Evolutionary conservation across 345 rosid genomes (phyloP).

Genomic region (Lumnitzera racemosa): DNA sequence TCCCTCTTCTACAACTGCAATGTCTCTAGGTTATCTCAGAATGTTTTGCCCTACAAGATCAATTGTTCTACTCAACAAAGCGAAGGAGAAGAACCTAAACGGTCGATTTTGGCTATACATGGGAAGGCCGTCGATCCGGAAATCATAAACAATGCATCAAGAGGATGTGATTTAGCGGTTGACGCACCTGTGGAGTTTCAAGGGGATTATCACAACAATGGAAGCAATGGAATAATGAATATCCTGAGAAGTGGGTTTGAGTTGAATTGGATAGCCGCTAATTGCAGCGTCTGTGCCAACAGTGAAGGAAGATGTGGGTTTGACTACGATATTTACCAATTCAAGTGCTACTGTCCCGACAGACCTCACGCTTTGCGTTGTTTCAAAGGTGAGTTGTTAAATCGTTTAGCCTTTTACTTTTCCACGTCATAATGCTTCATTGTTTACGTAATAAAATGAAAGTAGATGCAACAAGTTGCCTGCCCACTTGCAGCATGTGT

Average conservation of each 20-base stretch:
- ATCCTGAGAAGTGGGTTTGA: slow-evolving; percentile 25
- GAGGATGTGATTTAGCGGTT: slow-evolving; percentile 12
- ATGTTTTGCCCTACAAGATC: slow-evolving; percentile 8
- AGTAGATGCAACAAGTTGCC: too few relatives aligned
- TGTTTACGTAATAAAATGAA: too few relatives aligned
- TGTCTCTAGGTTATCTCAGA: background rate
- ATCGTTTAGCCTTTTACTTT: background rate
- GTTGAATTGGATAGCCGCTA: slow-evolving; percentile 37
- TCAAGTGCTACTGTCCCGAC: slow-evolving; percentile 48
- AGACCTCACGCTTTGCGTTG: slow-evolving; percentile 32
- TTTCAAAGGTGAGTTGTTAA: slow-evolving; percentile 10
- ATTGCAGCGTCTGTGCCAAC: slow-evolving; percentile 23
- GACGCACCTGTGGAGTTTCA: slow-evolving; percentile 16
- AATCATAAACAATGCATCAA: slow-evolving; percentile 12
- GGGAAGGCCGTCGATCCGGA: slow-evolving; percentile 12
- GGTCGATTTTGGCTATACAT: slow-evolving; percentile 9
- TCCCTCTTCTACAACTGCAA: slow-evolving; percentile 23
- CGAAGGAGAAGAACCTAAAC: too few relatives aligned
- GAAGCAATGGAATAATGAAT: background rate
- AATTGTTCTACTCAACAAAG: slow-evolving; percentile 1
- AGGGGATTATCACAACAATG: background rate
- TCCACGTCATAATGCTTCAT: background rate
- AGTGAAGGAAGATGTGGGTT: slow-evolving; percentile 55
- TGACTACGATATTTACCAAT: slow-evolving; percentile 3
- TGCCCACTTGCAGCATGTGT: too few relatives aligned